These are phyloP conservation scores for Oryza punctata DNA, from an alignment of 176 grass and related monocot genomes.

Conservation along the genomic window DNA sequence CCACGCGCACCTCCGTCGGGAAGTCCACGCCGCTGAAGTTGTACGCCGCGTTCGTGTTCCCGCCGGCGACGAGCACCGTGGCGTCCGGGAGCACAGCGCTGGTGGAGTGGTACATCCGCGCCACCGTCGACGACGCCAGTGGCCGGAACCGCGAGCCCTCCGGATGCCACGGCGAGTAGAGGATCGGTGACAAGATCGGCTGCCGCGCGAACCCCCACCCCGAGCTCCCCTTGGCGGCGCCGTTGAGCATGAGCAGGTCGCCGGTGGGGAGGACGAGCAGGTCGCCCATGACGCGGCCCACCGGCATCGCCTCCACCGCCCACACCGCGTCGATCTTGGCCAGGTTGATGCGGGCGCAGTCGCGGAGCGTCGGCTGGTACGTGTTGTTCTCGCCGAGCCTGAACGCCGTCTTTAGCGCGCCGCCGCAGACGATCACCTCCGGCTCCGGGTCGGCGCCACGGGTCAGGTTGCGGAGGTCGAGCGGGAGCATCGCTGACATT, in stretches of 20 bases:
- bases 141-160: conserved; percentile 49
- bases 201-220: conserved; percentile 72
- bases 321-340: conserved; percentile 45
- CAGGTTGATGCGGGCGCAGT: conserved; percentile 68
- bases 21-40: conserved; percentile 69
- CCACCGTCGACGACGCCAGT: conserved; percentile 47
- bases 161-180: conserved; percentile 51
- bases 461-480: conserved; percentile 54
- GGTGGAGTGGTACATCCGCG: conserved; percentile 84
- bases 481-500: conserved; percentile 76
- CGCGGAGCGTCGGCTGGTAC: conserved; percentile 46
- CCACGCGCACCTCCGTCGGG: conserved; percentile 82
- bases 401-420: conserved; percentile 58
- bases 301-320: conserved; percentile 69
- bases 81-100: conserved; percentile 87
- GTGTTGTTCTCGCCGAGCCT: conserved; percentile 45
- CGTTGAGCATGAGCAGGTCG: conserved; percentile 77
- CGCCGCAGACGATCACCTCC: conserved; percentile 84
- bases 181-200: conserved; percentile 55
- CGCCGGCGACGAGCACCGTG: conserved; percentile 76
- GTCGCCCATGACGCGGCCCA: conserved; percentile 80
- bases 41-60: conserved; percentile 81
- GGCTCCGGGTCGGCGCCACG: conserved; percentile 34
- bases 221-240: conserved; percentile 62
- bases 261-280: conserved; percentile 80